Base-by-base conservation (phyloP, 495 filamentous ascomycete species). In the Aspergillus sclerotiicarbonarius region DNA sequence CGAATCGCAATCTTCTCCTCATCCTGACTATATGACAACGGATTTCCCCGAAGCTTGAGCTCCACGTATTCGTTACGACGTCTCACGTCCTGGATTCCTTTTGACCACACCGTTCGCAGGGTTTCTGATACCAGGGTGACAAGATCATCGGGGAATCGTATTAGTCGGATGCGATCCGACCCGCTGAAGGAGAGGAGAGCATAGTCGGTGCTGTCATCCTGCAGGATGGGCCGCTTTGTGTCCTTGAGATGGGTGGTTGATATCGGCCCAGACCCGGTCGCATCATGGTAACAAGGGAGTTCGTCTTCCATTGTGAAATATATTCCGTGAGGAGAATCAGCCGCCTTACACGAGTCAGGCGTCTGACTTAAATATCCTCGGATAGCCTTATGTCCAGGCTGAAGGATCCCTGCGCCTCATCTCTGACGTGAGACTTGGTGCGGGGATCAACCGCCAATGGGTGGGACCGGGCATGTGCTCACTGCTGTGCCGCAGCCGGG, bases 41-140 rank as follows among this genome's bases (percentile, higher is more conserved):
- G 61, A 32, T 63, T 63, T 10, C 61, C 61, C 19, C 35, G 41
- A 10, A 63, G 41, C 31, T 63, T 63, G 46, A 63, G 35, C 43
- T 63, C 56, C 0, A 56, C 31, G 39, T 41, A 49, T 1, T 56
- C 61, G 41, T 53, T 43, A n/a, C 29, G 31, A 2, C 48, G 32
- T 10, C 45, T 39, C 15, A 57, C 53, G 1, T 53, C 45, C 13
- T 63, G 61, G 49, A 63, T 57, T 19, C 56, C 56, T 37, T 59
- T 59, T 6, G 56, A 56, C 61, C 61, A 63, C 6, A 33, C 3
- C 0, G 5, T 18, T 16, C 39, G 54, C 25, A 59, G 3, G 0
- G 56, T 48, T 20, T 59, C 61, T 7, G 61, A 53, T 5, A 56
- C 31, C 0, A 43, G 47, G 10, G 52, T 45, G 4, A 39, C 48